Evolutionary conservation across 345 rosid species (phyloP), one percentile per base, ranked within the genome.

Genomic region (Reutealis trisperma): DNA sequence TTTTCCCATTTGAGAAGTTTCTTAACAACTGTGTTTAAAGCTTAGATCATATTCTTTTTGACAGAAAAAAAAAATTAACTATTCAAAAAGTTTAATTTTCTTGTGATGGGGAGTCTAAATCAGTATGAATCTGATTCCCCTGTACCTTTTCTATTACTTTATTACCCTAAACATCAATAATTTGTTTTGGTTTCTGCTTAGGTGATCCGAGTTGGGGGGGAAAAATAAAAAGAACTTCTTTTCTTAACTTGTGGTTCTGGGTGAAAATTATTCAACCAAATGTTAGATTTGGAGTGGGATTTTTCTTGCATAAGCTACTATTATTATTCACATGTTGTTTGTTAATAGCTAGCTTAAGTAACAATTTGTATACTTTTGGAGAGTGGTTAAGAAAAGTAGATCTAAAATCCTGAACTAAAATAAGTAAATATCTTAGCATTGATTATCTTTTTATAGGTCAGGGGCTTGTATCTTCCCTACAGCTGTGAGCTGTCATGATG

Each of bases 401-500:
- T 79, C 85, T 61, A 62, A 25, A 18, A 9, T 7, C 30, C 14
- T 10, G 0, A 5, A 18, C 13, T 47, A 63, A 67, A 67, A 19
- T 44, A 47, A 47, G 13, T 47, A 47, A 47, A 47, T 42, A 34
- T 67, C 60, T 32, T 49, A n/a, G 5, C 30, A 25, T 51, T 51
- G 5, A 57, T 30, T 68, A 6, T 15, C 57, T 54, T 32, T 55
- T 41, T 42, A 55, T 0, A 4, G 72, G 77, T 21, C 13, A 27
- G 49, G 32, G 70, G 45, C 18, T 15, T 77, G 54, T 45, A 37
- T 77, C 25, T 19, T 27, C 11, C 42, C 34, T 54, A 10, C 69
- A 54, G 72, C 59, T 42, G 27, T 78, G 83, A 82, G 81, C 83
- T 85, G 88, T 62, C 75, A 21, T 59, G 87, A 82, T 61, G 87